Conservation (phyloP, 164 flowering plant genomes). For the Brasenia schreberi region DNA sequence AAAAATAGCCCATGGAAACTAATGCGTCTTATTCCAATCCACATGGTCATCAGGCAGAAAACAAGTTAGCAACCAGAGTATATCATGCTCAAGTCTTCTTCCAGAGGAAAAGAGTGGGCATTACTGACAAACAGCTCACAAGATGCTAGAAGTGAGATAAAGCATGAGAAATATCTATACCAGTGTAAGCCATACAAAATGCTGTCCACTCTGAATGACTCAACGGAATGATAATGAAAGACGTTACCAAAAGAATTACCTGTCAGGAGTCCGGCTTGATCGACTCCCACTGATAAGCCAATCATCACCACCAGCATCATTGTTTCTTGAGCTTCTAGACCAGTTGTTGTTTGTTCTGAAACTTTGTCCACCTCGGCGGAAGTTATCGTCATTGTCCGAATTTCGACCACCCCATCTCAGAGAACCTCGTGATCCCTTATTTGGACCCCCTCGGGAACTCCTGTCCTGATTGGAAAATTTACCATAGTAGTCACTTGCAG, state of each 20-base stretch:
- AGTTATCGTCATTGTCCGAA: conserved; percentile 29
- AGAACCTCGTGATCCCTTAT: conserved; percentile 37
- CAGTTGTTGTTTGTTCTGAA: conserved; percentile 25
- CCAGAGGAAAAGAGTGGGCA: no score
- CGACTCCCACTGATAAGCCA: conserved; percentile 61
- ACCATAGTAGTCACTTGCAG: conserved; percentile 71
- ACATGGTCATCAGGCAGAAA: no score
- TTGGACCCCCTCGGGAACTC: conserved; percentile 34
- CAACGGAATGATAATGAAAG: no score
- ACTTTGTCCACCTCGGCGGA: conserved; percentile 51
- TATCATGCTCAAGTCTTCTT: no score
- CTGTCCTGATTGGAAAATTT: conserved; percentile 58
- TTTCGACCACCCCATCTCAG: conserved; percentile 40
- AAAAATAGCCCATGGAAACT: no score
- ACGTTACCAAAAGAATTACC: conserved; percentile 20
- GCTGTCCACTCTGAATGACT: no score
- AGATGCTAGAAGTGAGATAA: no score
- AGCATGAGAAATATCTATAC: no score
- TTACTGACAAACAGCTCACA: no score
- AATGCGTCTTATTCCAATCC: no score
- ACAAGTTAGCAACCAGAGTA: no score
- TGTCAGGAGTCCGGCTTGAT: conserved; percentile 47
- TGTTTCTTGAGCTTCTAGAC: conserved; percentile 38
- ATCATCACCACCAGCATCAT: conserved; percentile 39
- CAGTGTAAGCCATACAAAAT: no score